Conservation (phyloP, 2,329 filamentous ascomycete genomes). For the Huntiella omanensis region DNA sequence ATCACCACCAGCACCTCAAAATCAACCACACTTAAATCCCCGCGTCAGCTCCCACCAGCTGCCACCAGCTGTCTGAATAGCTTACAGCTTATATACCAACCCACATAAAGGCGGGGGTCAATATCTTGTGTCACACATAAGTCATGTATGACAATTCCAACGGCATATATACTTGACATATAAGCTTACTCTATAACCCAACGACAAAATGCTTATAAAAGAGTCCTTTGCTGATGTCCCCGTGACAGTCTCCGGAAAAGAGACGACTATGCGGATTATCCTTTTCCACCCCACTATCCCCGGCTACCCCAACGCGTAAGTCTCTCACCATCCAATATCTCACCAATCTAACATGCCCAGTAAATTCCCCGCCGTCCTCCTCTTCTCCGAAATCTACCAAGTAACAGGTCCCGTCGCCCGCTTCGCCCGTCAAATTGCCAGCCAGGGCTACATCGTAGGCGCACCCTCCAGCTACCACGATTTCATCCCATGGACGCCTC, state of each 20-base stretch:
- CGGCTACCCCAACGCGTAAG: slow-evolving; percentile 68
- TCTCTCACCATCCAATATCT: neutral
- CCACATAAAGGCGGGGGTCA: too few relatives aligned
- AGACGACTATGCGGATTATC: slow-evolving; percentile 54
- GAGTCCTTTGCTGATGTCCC: slow-evolving; percentile 33
- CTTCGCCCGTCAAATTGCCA: slow-evolving; percentile 79
- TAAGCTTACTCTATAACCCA: neutral
- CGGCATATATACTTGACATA: too few relatives aligned
- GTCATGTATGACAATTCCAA: too few relatives aligned
- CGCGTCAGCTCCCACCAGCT: too few relatives aligned
- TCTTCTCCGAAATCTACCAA: slow-evolving; percentile 96
- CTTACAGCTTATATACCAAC: too few relatives aligned
- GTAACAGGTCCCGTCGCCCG: slow-evolving; percentile 80
- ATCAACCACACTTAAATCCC: too few relatives aligned
- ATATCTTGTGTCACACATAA: too few relatives aligned
- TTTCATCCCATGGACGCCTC: slow-evolving; percentile 66
- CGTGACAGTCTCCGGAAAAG: slow-evolving; percentile 32
- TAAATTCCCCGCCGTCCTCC: slow-evolving; percentile 63
- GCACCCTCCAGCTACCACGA: slow-evolving; percentile 87
- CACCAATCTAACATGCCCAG: slow-evolving; percentile 18
- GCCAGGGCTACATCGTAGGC: slow-evolving; percentile 83
- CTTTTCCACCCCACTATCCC: slow-evolving; percentile 72
- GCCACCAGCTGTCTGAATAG: too few relatives aligned
- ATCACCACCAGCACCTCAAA: too few relatives aligned
- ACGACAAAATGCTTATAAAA: slow-evolving; percentile 30